A percentile compares a stretch with the other conserved stretches of the same genome.
Conservation (phyloP, 169 alveolate genomes). For the Cyclospora cayetanensis region DNA sequence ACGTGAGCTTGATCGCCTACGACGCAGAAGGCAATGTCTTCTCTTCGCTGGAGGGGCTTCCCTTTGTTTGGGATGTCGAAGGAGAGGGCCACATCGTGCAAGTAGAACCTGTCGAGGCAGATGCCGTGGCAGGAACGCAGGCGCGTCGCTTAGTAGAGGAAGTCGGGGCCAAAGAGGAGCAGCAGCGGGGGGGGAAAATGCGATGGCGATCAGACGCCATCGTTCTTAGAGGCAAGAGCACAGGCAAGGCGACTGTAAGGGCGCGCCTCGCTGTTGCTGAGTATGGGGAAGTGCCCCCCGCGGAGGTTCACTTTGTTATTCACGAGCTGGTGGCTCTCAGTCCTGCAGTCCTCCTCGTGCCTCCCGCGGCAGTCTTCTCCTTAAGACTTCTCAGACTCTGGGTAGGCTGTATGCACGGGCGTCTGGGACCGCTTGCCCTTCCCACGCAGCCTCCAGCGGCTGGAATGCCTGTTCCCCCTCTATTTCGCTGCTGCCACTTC, state of each 20-base stretch:
- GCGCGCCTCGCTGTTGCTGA: slow-evolving; percentile 14
- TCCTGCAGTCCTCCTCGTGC: slow-evolving; percentile 31
- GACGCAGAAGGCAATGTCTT: slow-evolving; percentile 69
- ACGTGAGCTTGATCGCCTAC: slow-evolving; percentile 54
- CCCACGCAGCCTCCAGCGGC: too few relatives aligned
- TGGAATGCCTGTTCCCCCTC: too few relatives aligned
- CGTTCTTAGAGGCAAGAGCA: slow-evolving; percentile 24
- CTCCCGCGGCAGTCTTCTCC: slow-evolving; percentile 43
- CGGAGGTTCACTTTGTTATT: slow-evolving; percentile 36
- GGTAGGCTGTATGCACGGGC: slow-evolving; percentile 18
- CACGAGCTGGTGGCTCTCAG: slow-evolving; percentile 36
- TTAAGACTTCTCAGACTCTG: slow-evolving; percentile 25
- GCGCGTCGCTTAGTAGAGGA: slow-evolving; percentile 50
- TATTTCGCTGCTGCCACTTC: too few relatives aligned
- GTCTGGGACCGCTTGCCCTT: too few relatives aligned
- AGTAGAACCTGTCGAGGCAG: slow-evolving; percentile 30
- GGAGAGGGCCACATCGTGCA: slow-evolving; percentile 14
- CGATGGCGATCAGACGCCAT: slow-evolving; percentile 49
- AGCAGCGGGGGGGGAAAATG: neutral
- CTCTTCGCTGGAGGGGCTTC: slow-evolving; percentile 49
- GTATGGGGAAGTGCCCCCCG: neutral
- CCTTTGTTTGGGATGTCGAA: slow-evolving; percentile 42
- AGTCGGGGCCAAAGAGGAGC: neutral
- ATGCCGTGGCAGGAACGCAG: slow-evolving; percentile 64
- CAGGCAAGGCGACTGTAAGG: slow-evolving; percentile 9